These are phyloP conservation scores for Coemansia asiatica DNA, from an alignment of 192 early-diverging fungal genomes.

Conservation along the genomic window DNA sequence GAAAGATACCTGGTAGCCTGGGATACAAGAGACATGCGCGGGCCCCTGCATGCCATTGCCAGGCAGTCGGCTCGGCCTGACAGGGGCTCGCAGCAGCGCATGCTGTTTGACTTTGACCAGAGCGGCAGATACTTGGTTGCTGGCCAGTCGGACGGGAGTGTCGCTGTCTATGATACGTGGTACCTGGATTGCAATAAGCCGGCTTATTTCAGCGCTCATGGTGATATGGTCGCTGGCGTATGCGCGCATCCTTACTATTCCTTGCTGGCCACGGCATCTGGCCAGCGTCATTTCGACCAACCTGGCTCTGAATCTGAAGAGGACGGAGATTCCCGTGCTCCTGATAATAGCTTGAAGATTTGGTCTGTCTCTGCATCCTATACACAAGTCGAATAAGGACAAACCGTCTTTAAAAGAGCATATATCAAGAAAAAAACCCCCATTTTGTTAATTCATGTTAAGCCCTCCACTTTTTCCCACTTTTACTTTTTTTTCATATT, in stretches of 20 bases:
- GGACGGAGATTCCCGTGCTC: neutral
- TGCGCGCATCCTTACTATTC: slow-evolving; percentile 67
- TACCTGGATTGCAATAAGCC: neutral
- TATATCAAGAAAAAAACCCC: no score
- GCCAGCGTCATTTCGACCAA: slow-evolving; percentile 59
- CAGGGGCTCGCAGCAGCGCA: no score
- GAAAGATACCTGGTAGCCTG: slow-evolving; percentile 63
- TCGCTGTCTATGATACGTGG: slow-evolving; percentile 11
- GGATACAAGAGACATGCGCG: slow-evolving; percentile 77
- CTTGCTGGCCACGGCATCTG: slow-evolving; percentile 69
- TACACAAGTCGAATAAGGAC: neutral
- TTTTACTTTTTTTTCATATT: neutral
- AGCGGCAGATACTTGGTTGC: slow-evolving; percentile 61
- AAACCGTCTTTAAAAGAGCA: no score
- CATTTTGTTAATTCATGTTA: no score
- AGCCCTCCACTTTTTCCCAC: neutral
- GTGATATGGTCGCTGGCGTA: slow-evolving; percentile 62
- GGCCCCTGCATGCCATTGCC: slow-evolving; percentile 55
- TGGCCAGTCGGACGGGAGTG: slow-evolving; percentile 51
- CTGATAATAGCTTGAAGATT: slow-evolving; percentile 19
- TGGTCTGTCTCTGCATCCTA: slow-evolving; percentile 30
- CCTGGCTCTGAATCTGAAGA: neutral
- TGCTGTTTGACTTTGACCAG: slow-evolving; percentile 68
- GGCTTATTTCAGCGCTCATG: slow-evolving; percentile 12
- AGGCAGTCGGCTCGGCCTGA: slow-evolving; percentile 11